A percentile compares a stretch with the other conserved stretches of the same genome.
Evolutionary conservation across 768 basidiomycete species (phyloP).

Genomic region (Kwoniella sp.): DNA sequence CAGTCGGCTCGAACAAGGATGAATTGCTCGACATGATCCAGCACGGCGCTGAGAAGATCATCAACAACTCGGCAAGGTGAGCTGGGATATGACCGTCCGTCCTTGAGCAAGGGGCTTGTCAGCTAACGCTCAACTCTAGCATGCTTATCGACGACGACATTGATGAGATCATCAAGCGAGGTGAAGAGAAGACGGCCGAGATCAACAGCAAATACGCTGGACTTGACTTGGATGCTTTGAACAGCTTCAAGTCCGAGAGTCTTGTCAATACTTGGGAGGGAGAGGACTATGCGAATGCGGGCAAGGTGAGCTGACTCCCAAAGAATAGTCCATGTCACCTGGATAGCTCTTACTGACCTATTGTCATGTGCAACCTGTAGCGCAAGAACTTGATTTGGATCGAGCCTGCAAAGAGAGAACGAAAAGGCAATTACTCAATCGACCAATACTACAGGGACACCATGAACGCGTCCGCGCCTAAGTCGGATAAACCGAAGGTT

Average conservation of each 20-base stretch:
- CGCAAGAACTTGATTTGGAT: slow-evolving; percentile 59
- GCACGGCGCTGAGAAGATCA: slow-evolving; percentile 95
- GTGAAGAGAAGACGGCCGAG: slow-evolving; percentile 85
- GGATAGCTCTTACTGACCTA: not conserved
- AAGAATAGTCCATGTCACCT: not conserved
- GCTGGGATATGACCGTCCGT: slow-evolving; percentile 11
- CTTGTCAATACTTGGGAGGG: slow-evolving; percentile 90
- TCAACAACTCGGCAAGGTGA: slow-evolving; percentile 74
- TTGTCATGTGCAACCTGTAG: slow-evolving; percentile 4
- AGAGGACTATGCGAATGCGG: slow-evolving; percentile 72
- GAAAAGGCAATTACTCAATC: slow-evolving; percentile 83
- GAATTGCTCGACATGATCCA: slow-evolving; percentile 98
- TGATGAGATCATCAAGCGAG: slow-evolving; percentile 85
- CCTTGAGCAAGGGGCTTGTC: no score
- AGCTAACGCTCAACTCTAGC: slow-evolving; percentile 56
- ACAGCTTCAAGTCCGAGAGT: slow-evolving; percentile 93
- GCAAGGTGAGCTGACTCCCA: slow-evolving; percentile 67
- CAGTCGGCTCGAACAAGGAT: slow-evolving; percentile 80
- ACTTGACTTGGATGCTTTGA: slow-evolving; percentile 89
- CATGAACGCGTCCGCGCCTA: slow-evolving; percentile 74
- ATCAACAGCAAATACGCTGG: slow-evolving; percentile 90
- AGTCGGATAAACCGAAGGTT: slow-evolving; percentile 73
- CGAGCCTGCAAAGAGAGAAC: slow-evolving; percentile 88
- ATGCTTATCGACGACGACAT: slow-evolving; percentile 83
- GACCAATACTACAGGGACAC: slow-evolving; percentile 95